Base-by-base conservation (phyloP, 2,329 filamentous ascomycete species). In the Nectriaceae sp. region DNA sequence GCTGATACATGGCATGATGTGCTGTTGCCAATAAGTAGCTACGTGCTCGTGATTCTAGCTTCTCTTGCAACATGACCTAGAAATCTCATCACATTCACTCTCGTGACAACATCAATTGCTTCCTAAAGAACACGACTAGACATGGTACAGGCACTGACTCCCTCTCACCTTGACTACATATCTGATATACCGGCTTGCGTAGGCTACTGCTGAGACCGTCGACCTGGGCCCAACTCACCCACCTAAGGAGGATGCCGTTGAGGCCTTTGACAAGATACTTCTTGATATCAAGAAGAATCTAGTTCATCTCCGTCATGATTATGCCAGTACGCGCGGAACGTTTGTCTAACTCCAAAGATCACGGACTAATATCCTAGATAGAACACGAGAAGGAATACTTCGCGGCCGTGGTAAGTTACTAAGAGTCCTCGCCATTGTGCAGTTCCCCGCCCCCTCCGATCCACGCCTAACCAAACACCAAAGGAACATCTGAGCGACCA, bases 341-440 rank as follows among this genome's bases (percentile, higher is more conserved):
- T 11, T 5, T 15, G 4, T n/a, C 11, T 11, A 6, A 6, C 33
- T 37, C 16, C 16, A 16, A 6, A 6, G 33, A 37, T 37, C 43
- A 21, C 11, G 10, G 13, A 43, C 39, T 59, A 20, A 56, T 16
- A 16, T 16, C 6, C 4, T n/a, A 6, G 5, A 15, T 26, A 78
- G 77, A 81, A 58, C 79, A 82, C 54, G 78, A 81, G 54, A 72
- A 72, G 8, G 73, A 78, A 51, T 80, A 79, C 63, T 82, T 82
- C 68, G 72, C 73, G n/a, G 72, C 75, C 2, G 75, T 75, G 44
- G 70, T 70, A 56, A 50, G 65, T 41, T 15, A n/a, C n/a, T n/a
- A n/a, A n/a, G n/a, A n/a, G n/a, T n/a, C n/a, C 11, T 40, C 35
- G 10, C 35, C 35, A 38, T 10, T 8, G 10, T 16, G 10, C 18